Evolutionary conservation across 169 alveolate genomes (phyloP).

Genomic region (Plasmodium relictum): DNA sequence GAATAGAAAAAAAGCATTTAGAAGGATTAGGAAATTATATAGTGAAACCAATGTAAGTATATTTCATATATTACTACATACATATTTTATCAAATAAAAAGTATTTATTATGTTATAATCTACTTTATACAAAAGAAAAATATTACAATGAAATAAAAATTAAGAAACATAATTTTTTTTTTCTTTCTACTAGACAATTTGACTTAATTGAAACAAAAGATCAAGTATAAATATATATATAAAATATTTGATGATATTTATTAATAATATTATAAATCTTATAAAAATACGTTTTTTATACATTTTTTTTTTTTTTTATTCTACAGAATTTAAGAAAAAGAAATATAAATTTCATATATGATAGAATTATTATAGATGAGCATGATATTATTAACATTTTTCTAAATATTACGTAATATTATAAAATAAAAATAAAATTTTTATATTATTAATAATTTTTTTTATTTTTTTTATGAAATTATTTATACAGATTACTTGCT

Average conservation of each 20-base stretch:
- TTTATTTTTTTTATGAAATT: slow-evolving; percentile 26
- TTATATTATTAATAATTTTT: background rate
- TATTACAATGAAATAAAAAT: background rate
- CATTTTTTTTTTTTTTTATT: slow-evolving; percentile 8
- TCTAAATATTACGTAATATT: slow-evolving; percentile 48
- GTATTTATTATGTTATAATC: background rate
- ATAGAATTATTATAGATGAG: slow-evolving; percentile 57
- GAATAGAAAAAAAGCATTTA: slow-evolving; percentile 55
- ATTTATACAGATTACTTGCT: slow-evolving; percentile 29
- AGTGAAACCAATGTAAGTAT: slow-evolving; percentile 55
- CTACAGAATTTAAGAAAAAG: slow-evolving; percentile 60
- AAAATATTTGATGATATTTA: no score
- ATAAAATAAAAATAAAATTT: background rate
- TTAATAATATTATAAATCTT: no score
- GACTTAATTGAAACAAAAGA: slow-evolving; percentile 14
- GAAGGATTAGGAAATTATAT: slow-evolving; percentile 38
- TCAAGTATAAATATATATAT: slow-evolving; percentile 25
- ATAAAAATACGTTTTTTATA: no score
- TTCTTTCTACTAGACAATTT: slow-evolving; percentile 9
- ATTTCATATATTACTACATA: background rate
- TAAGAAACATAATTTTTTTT: slow-evolving; percentile 1
- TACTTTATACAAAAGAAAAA: background rate
- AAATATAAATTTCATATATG: slow-evolving; percentile 44
- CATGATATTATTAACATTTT: slow-evolving; percentile 71
- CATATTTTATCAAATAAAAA: background rate